Base-by-base conservation (phyloP, 2,329 filamentous ascomycete genomes). In the Cryphonectria japonica region DNA sequence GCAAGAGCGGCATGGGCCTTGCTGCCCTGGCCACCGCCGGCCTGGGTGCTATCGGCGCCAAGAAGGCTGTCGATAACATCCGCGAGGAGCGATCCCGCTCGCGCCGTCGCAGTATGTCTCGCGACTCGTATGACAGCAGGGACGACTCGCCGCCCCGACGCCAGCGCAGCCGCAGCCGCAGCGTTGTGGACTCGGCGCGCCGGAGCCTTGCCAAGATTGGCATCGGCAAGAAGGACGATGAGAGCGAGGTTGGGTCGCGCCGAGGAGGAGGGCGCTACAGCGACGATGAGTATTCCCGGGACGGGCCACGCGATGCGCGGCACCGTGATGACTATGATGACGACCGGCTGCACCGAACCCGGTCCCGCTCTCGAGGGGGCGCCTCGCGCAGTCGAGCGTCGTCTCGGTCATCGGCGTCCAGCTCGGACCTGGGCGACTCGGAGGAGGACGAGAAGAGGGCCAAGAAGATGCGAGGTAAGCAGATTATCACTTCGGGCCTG, bases 11-110 rank as follows among this genome's bases (percentile, higher is more conserved):
- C 4, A 82, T 79, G 59, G 87, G 88, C 43, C 84, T 91, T n/a
- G 89, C 89, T 32, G 89, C 88, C 37, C 82, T 91, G 60, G 88
- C 89, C 16, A 89, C 89, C 0, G 89, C 89, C 39, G 89, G 88
- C 29, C 78, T 91, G 3, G 88, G 88, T 68, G 88, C 87, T 11
- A 75, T 91, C 16, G 87, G 86, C 54, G 88, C 85, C 64, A 91
- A 91, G 82, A 91, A 91, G 80, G 78, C 87, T 62, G 76, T 85
- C 50, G 85, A 84, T 61, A 78, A 77, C 69, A 69, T 72, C 34
- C 71, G 71, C 43, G 78, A 80, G n/a, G 81, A 83, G 41, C 79
- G 83, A 3, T 83, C 81, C 29, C 81, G 86, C 70, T 90, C 88
- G 11, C 86, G 89, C 71, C 89, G 87, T 32, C 66, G 69, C 39